These are phyloP conservation scores for Claviceps digitariae DNA, from an alignment of 2,329 filamentous ascomycete species.

Conservation along the genomic window DNA sequence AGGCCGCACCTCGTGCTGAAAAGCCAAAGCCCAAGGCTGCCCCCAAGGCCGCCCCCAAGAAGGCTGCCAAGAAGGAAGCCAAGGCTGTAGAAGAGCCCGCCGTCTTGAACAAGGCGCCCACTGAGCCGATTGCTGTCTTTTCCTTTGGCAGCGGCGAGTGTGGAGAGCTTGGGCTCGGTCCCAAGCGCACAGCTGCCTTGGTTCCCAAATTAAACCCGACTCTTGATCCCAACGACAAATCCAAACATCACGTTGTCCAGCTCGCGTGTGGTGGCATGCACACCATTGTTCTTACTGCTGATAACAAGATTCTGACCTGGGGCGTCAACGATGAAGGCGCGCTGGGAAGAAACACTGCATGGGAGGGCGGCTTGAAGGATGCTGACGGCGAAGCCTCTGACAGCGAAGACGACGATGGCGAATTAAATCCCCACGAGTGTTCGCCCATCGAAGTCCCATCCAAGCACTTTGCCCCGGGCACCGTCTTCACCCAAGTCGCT, in stretches of 20 bases:
- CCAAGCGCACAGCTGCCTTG: slow-evolving; percentile 26
- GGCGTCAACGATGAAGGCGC: slow-evolving; percentile 79
- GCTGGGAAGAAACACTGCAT: slow-evolving; percentile 59
- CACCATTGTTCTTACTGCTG: slow-evolving; percentile 58
- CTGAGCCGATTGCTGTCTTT: slow-evolving; percentile 54
- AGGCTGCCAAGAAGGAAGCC: background rate
- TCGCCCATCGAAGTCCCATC: slow-evolving; percentile 50
- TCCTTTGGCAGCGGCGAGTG: slow-evolving; percentile 69
- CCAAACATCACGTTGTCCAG: slow-evolving; percentile 57
- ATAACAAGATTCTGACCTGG: slow-evolving; percentile 76
- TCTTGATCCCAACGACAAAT: slow-evolving; percentile 54
- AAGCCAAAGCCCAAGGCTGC: slow-evolving; percentile 1
- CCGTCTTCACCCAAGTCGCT: slow-evolving; percentile 48
- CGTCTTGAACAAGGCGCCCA: slow-evolving; percentile 30
- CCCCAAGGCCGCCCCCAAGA: slow-evolving; percentile 1
- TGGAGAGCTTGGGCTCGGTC: slow-evolving; percentile 73
- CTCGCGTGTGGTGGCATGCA: slow-evolving; percentile 76
- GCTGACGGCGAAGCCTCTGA: slow-evolving; percentile 37
- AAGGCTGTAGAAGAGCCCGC: slow-evolving; percentile 21
- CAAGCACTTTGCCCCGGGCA: slow-evolving; percentile 45
- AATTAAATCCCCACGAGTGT: slow-evolving; percentile 58
- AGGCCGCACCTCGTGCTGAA: slow-evolving; percentile 1
- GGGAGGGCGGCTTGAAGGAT: slow-evolving; percentile 50
- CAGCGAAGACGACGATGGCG: slow-evolving; percentile 47
- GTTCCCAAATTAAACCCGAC: slow-evolving; percentile 43